These are phyloP conservation scores for Lipomyces starkeyi DNA, from an alignment of 805 yeast species.

Conservation along the genomic window DNA sequence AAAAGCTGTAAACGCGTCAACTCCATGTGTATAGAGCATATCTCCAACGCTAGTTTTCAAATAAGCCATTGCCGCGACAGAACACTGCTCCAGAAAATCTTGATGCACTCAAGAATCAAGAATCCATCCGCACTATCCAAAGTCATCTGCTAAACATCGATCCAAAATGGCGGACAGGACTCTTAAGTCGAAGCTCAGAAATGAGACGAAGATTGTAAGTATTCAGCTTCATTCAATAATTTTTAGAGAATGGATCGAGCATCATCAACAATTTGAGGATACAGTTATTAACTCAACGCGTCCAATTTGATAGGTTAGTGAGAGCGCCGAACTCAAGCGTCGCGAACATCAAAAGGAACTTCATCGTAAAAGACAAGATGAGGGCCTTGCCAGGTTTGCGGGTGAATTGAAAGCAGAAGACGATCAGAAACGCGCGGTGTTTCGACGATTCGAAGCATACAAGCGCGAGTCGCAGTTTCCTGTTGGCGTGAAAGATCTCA, in stretches of 20 bases:
- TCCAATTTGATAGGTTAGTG: constrained; percentile 52
- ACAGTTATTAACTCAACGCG: neutral
- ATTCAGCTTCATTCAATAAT: neutral
- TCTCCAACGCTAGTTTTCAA: neutral
- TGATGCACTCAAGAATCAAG: neutral
- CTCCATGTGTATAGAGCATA: neutral
- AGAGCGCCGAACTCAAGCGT: constrained; percentile 77
- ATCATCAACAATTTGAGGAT: neutral
- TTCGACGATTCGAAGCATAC: constrained; percentile 92
- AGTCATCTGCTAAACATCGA: neutral
- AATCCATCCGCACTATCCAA: neutral
- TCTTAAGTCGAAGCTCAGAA: constrained; percentile 26
- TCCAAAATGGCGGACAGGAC: constrained; percentile 30
- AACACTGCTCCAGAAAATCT: neutral
- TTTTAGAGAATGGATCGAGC: neutral
- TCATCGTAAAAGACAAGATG: constrained; percentile 84
- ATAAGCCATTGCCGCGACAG: neutral
- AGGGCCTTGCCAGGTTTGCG: constrained; percentile 82
- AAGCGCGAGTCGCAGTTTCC: constrained; percentile 94
- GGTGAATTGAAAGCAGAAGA: constrained; percentile 71
- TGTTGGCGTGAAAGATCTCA: constrained; percentile 75
- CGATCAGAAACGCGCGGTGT: constrained; percentile 62
- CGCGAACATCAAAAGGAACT: constrained; percentile 81
- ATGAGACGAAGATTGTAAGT: constrained; percentile 31
- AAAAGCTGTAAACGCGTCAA: constrained; percentile 2